A percentile compares a stretch with the other conserved stretches of the same genome.
phyloP scores from a whole-genome alignment of 2,329 filamentous ascomycete species.

The Fusarium newnesense region DNA sequence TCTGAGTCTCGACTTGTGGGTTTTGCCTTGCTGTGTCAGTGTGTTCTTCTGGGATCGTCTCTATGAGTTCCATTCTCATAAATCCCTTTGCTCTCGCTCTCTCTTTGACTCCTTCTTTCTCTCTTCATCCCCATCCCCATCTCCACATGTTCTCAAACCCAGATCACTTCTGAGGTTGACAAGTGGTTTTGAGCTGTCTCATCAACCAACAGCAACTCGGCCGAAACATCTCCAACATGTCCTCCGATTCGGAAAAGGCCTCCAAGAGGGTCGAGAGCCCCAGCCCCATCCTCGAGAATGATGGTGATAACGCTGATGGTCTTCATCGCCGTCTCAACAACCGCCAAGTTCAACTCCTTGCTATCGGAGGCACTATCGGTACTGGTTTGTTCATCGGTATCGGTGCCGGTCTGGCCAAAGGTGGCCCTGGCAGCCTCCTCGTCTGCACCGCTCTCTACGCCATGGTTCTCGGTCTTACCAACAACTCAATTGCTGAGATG shows the following conservation, averaged over 20 bases:
- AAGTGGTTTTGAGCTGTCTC: slow-evolving; percentile 1
- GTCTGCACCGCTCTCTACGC: slow-evolving; percentile 35
- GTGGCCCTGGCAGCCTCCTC: slow-evolving; percentile 30
- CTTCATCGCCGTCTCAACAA: slow-evolving; percentile 39
- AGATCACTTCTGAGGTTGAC: slow-evolving; percentile 12
- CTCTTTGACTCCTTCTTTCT: background rate
- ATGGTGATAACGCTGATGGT: slow-evolving; percentile 22
- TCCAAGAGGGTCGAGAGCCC: slow-evolving; percentile 27
- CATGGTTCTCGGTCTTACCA: slow-evolving; percentile 35
- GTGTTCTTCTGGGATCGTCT: slow-evolving; percentile 3
- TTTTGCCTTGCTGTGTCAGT: background rate
- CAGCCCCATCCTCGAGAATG: background rate
- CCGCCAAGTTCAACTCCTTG: slow-evolving; percentile 35
- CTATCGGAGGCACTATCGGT: slow-evolving; percentile 32
- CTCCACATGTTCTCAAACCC: slow-evolving; percentile 23
- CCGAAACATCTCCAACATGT: slow-evolving; percentile 22
- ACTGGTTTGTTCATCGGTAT: slow-evolving; percentile 36
- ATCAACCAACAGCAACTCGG: slow-evolving; percentile 10
- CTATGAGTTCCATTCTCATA: slow-evolving; percentile 5
- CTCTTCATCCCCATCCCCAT: background rate
- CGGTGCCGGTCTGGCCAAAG: slow-evolving; percentile 34
- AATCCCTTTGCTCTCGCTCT: slow-evolving; percentile 19
- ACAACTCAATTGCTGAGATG: slow-evolving; percentile 40
- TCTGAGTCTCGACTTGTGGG: slow-evolving; percentile 2
- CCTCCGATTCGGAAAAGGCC: slow-evolving; percentile 27